A percentile compares a stretch with the other conserved stretches of the same genome.
phyloP scores from a whole-genome alignment of 2,329 filamentous ascomycete genomes.

The Sphaerulina populicola region DNA sequence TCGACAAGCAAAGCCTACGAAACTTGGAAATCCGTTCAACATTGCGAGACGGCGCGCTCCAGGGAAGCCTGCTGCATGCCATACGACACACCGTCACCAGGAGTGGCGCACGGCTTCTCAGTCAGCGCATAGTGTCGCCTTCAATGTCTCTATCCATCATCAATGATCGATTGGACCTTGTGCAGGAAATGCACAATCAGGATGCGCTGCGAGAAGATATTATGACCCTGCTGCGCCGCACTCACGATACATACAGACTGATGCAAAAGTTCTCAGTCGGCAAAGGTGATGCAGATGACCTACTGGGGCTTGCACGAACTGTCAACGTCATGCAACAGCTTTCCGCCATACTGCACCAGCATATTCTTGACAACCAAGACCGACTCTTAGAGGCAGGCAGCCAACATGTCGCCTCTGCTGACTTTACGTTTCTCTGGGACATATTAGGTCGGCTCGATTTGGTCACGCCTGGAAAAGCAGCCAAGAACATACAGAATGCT shows the following conservation, averaged over 20 bases:
- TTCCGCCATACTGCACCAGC: constrained; percentile 38
- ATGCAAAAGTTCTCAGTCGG: constrained; percentile 92
- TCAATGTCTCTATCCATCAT: constrained; percentile 80
- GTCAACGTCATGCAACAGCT: constrained; percentile 66
- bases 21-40: constrained; percentile 85
- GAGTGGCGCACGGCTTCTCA: constrained; percentile 75
- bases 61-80: constrained; percentile 83
- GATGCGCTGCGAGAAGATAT: constrained; percentile 62
- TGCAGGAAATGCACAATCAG: constrained; percentile 62
- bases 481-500: constrained; percentile 61
- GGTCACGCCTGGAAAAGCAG: constrained; percentile 58
- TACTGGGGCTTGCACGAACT: constrained; percentile 73
- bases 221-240: constrained; percentile 59
- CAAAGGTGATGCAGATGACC: constrained; percentile 82
- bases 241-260: constrained; percentile 77
- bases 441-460: constrained; percentile 54
- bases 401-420: constrained; percentile 1
- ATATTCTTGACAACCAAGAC: constrained; percentile 27
- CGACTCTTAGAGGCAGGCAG: constrained; percentile 29
- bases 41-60: constrained; percentile 66
- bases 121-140: constrained; percentile 75
- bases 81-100: constrained; percentile 84
- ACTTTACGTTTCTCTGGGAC: constrained; percentile 28
- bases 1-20: constrained; percentile 84
- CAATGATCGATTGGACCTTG: constrained; percentile 69